Evolutionary conservation across 1,284 basidiomycete genomes (phyloP).

Genomic region (Veloporphyrellus conicus): DNA sequence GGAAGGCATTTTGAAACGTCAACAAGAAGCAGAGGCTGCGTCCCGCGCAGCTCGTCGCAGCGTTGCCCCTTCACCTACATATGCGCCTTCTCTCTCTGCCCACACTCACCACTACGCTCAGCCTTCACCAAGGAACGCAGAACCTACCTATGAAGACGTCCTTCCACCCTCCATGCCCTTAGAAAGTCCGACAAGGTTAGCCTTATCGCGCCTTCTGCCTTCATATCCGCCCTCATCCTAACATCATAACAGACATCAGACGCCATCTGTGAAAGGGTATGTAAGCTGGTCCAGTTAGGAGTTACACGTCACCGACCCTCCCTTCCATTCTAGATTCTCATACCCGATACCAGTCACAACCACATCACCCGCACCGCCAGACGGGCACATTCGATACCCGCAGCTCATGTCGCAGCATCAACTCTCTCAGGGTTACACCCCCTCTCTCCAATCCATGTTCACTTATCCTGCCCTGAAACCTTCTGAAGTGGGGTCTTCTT

Average conservation of each 20-base stretch:
- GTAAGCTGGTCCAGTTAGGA: conserved; percentile 12
- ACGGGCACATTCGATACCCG: conserved; percentile 45
- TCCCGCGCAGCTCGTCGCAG: conserved; percentile 27
- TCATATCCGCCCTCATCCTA: conserved; percentile 30
- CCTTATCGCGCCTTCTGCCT: conserved; percentile 23
- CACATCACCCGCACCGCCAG: conserved; percentile 45
- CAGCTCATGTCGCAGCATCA: conserved; percentile 57
- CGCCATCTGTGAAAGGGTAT: conserved; percentile 27
- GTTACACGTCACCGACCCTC: conserved; percentile 7
- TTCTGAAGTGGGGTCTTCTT: conserved; percentile 31
- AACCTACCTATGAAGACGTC: conserved; percentile 22
- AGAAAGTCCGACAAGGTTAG: conserved; percentile 43
- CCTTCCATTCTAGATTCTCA: conserved; percentile 26
- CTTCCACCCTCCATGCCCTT: conserved; percentile 39
- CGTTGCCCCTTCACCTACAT: conserved; percentile 20
- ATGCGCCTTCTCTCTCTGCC: conserved; percentile 16
- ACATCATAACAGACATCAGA: conserved; percentile 19
- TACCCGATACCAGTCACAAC: conserved; percentile 46
- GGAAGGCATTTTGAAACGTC: conserved; percentile 45
- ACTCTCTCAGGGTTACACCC: conserved; percentile 53
- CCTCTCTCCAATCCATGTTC: conserved; percentile 55
- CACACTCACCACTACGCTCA: conserved; percentile 23
- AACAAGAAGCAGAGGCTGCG: conserved; percentile 39
- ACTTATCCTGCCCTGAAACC: conserved; percentile 30
- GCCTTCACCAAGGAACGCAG: conserved; percentile 23